Conservation (phyloP, 371 early-diverging fungal species). For the Parasitella parasitica region DNA sequence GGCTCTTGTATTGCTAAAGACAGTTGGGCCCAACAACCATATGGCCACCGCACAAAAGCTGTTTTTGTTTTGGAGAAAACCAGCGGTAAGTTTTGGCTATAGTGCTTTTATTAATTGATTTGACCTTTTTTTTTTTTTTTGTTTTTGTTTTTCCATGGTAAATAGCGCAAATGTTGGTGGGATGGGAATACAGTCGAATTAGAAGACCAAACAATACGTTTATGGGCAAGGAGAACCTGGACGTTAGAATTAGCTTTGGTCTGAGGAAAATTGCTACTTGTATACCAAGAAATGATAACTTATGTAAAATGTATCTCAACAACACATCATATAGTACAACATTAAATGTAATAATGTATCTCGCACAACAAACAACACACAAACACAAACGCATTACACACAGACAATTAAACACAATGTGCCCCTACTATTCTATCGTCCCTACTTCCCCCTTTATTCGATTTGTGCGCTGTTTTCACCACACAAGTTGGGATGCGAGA, state of each 20-base stretch:
- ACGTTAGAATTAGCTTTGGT: conserved; percentile 79
- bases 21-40: conserved; percentile 72
- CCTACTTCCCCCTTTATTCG: too few species aligned
- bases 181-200: conserved; percentile 72
- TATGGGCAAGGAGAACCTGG: conserved; percentile 87
- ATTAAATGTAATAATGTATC: not conserved
- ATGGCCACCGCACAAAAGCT: conserved; percentile 81
- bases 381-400: conserved; percentile 1
- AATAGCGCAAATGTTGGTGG: conserved; percentile 65
- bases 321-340: not conserved
- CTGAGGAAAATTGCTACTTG: conserved; percentile 25
- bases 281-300: not conserved
- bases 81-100: conserved; percentile 70
- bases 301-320: not conserved
- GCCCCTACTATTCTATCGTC: too few species aligned
- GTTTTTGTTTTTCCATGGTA: not conserved
- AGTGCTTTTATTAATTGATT: too few species aligned
- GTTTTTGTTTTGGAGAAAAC: conserved; percentile 81
- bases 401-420: too few species aligned
- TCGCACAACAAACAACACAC: not conserved
- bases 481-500: too few species aligned
- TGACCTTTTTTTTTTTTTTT: not conserved
- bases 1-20: conserved; percentile 69
- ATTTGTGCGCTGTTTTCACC: too few species aligned
- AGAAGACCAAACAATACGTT: conserved; percentile 59